Evolutionary conservation across 1,139 yeast genomes (phyloP), one percentile per base, ranked within the genome.

Genomic region (Chernovozyma aurita): DNA sequence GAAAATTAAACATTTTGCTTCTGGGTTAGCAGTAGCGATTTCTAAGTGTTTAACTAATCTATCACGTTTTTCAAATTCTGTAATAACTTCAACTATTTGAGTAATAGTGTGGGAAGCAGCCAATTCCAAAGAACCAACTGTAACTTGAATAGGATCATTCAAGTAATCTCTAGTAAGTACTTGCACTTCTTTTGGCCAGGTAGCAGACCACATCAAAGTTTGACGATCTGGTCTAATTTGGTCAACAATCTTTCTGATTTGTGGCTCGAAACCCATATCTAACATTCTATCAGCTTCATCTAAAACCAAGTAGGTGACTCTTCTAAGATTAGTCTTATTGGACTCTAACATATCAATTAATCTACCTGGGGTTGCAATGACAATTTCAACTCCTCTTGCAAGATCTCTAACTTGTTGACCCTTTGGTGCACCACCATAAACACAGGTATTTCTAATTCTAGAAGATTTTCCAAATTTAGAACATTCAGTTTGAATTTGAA

Each of bases 131-230:
- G 97, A 92, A 61, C 98, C 98, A 63, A 92, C 71, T 52, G 86
- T 90, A 49, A 92, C 98, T 71, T 92, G 98, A 58, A 92, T 90
- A 55, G 92, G 95, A 59, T 92, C 96, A 44, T 78, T 69, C 62
- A 90, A 75, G 66, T 87, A 92, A 64, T 92, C 98, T 55, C 83
- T 76, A 48, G 97, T 94, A 59, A 92, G 76, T 50, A 80, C 73
- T 73, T 90, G 95, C 46, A 92, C 97, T 65, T 87, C 95, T 76
- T 88, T 88, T 57, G 98, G 98, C 98, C 98, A 92, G 39, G 98
- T 92, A 50, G 98, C 98, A 47, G 97, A 88, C 97, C 97, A 92
- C 97, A 92, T 86, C 59, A 92, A 77, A 43, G 98, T 92, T 73
- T 92, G 98, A 70, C 96, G 85, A 63, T 88, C 96, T 44, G 96